Evolutionary conservation across 2,329 filamentous ascomycete genomes (phyloP), one percentile per base, ranked within the genome.

Genomic region (Aureobasidium sp.): DNA sequence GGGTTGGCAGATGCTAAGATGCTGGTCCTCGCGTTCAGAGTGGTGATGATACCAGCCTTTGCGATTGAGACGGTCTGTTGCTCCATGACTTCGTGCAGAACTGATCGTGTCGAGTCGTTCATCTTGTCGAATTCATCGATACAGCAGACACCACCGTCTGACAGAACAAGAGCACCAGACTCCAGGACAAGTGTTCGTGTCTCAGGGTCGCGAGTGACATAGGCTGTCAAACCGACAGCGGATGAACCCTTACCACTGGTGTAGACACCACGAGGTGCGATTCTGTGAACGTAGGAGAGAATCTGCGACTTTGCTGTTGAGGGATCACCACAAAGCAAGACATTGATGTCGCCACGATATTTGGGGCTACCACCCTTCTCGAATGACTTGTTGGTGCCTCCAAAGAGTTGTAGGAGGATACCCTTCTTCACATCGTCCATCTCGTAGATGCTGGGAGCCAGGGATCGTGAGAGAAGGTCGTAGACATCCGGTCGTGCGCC

Each of bases 351-450:
- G 65, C 94, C 94, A 79, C 94, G 86, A 74, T 99, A 99, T 69
- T 89, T 92, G 7, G 94, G 94, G 71, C 90, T 96, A 63, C 92
- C 94, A 62, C 94, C 94, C 76, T 97, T 97, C 63, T 96, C 85
- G 74, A 99, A 99, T 0, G 90, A 90, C 78, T 99, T 99, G 80
- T 99, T 99, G 37, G 94, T 96, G 62, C 94, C 94, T 41, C 94
- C 93, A 72, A 99, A 99, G 44, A 99, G 84, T 71, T 99, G 94
- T 4, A 99, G 85, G 12, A 99, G 80, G 65, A 99, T 97, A 12
- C 94, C 94, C 77, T 99, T 99, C 81, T 99, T 99, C 52, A 97
- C 91, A 70, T 99, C 94, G 68, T 99, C 94, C 87, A 96, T 89
- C 76, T 99, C 94, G 77, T 95, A 97, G 70, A 99, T 88, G 64